Conservation (phyloP, 2,329 filamentous ascomycete genomes). For the Polytolypa hystricis region DNA sequence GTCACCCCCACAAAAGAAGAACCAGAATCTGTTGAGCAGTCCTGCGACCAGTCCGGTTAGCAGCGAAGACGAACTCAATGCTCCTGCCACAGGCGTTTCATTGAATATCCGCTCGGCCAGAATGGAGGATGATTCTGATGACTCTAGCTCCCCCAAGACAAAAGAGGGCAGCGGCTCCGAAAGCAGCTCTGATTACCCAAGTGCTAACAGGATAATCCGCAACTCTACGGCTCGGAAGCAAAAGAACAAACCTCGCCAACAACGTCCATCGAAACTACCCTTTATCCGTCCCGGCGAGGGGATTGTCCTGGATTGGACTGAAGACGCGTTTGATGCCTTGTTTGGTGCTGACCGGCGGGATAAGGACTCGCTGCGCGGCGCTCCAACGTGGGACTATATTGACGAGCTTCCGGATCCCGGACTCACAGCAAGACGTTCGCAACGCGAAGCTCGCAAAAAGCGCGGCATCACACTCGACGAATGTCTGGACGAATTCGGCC, state of each 20-base stretch:
- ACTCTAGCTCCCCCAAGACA: constrained; percentile 13
- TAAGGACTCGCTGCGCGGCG: constrained; percentile 46
- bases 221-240: not conserved
- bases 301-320: constrained; percentile 76
- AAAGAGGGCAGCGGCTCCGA: constrained; percentile 20
- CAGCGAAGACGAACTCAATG: constrained; percentile 23
- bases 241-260: not conserved
- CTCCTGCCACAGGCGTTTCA: constrained; percentile 12
- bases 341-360: constrained; percentile 43
- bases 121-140: constrained; percentile 12
- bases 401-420: constrained; percentile 49
- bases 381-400: constrained; percentile 45
- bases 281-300: constrained; percentile 72
- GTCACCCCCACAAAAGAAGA: constrained; percentile 11
- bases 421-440: constrained; percentile 51
- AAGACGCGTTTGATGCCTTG: constrained; percentile 57
- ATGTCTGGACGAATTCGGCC: constrained; percentile 88
- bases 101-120: constrained; percentile 9
- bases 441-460: constrained; percentile 55
- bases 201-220: not conserved
- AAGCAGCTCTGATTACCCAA: constrained; percentile 21
- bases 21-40: constrained; percentile 6
- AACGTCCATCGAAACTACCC: constrained; percentile 25
- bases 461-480: constrained; percentile 76
- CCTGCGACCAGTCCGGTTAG: constrained; percentile 18